Percentiles rank a stretch among this genome's conserved stretches.
Evolutionary conservation across 345 rosid genomes (phyloP).

Genomic region (Dimocarpus longan): DNA sequence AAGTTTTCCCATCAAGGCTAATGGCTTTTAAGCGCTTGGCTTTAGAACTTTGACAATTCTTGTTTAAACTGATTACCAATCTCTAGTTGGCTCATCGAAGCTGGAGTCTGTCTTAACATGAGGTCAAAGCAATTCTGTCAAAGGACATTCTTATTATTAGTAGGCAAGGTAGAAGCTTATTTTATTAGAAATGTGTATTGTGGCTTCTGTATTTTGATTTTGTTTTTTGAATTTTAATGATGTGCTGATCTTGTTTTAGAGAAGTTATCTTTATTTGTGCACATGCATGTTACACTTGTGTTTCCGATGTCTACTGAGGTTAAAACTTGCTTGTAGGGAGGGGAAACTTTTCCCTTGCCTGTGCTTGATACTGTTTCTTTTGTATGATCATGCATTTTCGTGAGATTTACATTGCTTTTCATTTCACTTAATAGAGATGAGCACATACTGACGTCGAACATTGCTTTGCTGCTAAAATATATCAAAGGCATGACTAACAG

Average conservation of each 20-base stretch:
- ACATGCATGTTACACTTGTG: neutral
- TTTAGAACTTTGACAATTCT: neutral
- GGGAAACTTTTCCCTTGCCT: neutral
- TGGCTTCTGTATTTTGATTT: neutral
- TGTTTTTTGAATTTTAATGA: neutral
- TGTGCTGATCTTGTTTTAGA: neutral
- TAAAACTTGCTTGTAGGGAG: slow-evolving; percentile 1
- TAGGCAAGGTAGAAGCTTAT: neutral
- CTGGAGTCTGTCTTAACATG: neutral
- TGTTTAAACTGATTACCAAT: neutral
- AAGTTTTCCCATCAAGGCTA: neutral
- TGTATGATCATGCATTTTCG: neutral
- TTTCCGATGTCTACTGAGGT: neutral
- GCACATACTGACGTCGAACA: neutral
- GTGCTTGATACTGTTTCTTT: neutral
- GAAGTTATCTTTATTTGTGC: neutral
- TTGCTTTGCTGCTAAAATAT: neutral
- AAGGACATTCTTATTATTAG: neutral
- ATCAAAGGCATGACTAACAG: neutral
- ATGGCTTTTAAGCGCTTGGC: neutral
- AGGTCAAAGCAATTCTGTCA: neutral
- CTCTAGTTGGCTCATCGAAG: neutral
- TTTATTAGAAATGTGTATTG: neutral
- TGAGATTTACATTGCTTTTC: neutral
- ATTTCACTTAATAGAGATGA: neutral